Base-by-base conservation (phyloP, 495 filamentous ascomycete genomes). In the Neurospora sp. region DNA sequence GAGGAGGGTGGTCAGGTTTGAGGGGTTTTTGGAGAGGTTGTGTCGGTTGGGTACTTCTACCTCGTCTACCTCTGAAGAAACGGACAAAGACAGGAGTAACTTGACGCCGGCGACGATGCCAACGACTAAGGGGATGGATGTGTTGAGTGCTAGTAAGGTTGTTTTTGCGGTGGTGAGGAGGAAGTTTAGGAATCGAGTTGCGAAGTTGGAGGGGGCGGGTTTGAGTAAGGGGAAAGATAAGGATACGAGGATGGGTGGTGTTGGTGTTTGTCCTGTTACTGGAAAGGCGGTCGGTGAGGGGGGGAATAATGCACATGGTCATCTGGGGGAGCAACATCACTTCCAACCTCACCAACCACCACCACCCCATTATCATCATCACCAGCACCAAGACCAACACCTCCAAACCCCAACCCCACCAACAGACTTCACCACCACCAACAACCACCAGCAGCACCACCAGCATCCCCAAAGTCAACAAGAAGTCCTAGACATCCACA, bases 131-230 rank as follows among this genome's bases (percentile, higher is more conserved):
- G 71, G 8, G 14, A 76, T 78, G 65, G 83, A 85, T 71, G 79
- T 80, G 4, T 69, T 82, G 16, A 76, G 74, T 16, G 84, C 84
- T 0, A 76, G 82, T 7, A 78, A 75, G 73, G 74, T 84, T n/a
- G 80, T 86, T 41, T 39, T 86, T 22, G 75, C 77, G 10, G 79
- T 81, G 14, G 77, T 86, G 22, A 78, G 72, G 70, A 69, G 59
- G 31, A 86, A 85, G 76, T 85, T 75, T 72, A 70, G 75, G 37
- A 80, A 73, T 65, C 76, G 81, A 70, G 77, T 81, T 5, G 81
- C 79, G 2, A 78, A 72, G 71, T 61, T 83, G 40, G 82, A 82
- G 70, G 70, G 71, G 27, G n/a, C 31, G 16, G 17, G n/a, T 10
- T 8, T 27, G 20, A 27, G 27, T 16, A 35, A 22, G 17, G 35